Percentiles rank a stretch among this genome's conserved stretches.
These are phyloP conservation scores for Cercospora sp. DNA, from an alignment of 2,329 filamentous ascomycete genomes.

Conservation along the genomic window DNA sequence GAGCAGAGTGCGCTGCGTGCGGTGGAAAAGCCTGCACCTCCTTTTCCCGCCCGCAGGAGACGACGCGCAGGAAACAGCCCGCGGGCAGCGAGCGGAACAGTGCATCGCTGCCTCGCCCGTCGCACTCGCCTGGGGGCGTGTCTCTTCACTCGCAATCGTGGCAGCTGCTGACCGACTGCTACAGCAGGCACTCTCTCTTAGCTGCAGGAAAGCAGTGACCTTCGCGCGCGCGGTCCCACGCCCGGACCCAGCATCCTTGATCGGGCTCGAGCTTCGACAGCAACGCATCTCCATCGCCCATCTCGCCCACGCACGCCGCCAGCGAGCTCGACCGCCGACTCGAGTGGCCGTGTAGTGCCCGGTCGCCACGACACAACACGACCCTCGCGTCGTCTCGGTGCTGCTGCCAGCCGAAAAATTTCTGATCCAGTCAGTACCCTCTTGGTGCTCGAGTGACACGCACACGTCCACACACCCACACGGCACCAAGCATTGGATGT, in stretches of 20 bases:
- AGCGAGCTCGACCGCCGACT: constrained; percentile 10
- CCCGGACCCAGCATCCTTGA: constrained; percentile 17
- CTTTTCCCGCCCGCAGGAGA: constrained; percentile 15
- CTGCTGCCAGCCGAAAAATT: constrained; percentile 25
- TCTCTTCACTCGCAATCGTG: neutral
- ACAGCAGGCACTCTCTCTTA: constrained; percentile 9
- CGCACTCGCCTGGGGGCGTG: neutral
- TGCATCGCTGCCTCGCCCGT: neutral
- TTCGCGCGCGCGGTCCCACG: constrained; percentile 15
- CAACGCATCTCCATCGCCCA: constrained; percentile 21
- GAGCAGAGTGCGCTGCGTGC: constrained; percentile 1
- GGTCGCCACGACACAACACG: neutral
- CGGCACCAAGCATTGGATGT: constrained; percentile 30
- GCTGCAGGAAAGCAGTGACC: constrained; percentile 18
- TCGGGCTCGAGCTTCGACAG: constrained; percentile 17
- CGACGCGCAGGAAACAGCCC: constrained; percentile 7
- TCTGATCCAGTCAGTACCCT: constrained; percentile 32
- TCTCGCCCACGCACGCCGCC: constrained; percentile 11
- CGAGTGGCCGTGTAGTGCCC: neutral
- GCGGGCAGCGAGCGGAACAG: neutral
- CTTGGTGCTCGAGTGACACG: constrained; percentile 20
- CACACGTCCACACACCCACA: constrained; percentile 8
- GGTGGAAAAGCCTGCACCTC: constrained; percentile 12
- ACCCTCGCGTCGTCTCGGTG: constrained; percentile 27
- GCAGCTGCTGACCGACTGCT: constrained; percentile 13